These are phyloP conservation scores for Hsuehochloa calcarea DNA, from an alignment of 176 grass and related monocot genomes.

Conservation along the genomic window DNA sequence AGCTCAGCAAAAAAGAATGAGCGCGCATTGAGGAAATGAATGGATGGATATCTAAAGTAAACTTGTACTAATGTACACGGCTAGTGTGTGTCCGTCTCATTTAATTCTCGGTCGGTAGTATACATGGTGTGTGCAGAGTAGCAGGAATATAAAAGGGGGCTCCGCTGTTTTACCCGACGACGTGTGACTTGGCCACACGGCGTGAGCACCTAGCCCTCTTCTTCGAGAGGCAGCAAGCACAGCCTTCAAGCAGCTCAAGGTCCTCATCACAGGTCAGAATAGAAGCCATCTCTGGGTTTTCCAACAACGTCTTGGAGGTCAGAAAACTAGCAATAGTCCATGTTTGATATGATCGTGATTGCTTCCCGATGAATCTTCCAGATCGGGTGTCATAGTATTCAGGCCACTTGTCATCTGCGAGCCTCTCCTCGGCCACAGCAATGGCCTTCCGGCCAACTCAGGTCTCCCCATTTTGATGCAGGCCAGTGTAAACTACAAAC, in stretches of 20 bases:
- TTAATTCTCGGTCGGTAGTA: slow-evolving; percentile 41
- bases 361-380: slow-evolving; percentile 85
- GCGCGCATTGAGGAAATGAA: slow-evolving; percentile 50
- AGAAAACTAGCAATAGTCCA: slow-evolving; percentile 97
- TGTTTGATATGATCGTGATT: slow-evolving; percentile 93
- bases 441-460: slow-evolving; percentile 80
- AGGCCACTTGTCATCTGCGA: slow-evolving; percentile 85
- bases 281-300: slow-evolving; percentile 88
- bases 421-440: slow-evolving; percentile 71
- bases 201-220: slow-evolving; percentile 74
- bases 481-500: slow-evolving; percentile 83
- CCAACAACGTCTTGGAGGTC: slow-evolving; percentile 80
- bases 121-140: slow-evolving; percentile 11
- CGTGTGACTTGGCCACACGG: slow-evolving; percentile 43
- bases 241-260: slow-evolving; percentile 87
- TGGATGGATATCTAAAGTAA: slow-evolving; percentile 46
- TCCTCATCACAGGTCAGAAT: slow-evolving; percentile 96
- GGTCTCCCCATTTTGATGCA: slow-evolving; percentile 96
- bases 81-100: slow-evolving; percentile 5
- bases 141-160: not conserved
- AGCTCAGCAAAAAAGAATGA: slow-evolving; percentile 62
- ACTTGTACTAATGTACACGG: slow-evolving; percentile 52
- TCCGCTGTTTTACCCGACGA: slow-evolving; percentile 30
- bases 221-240: slow-evolving; percentile 65
- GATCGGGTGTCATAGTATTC: slow-evolving; percentile 92